Evolutionary conservation across 805 yeast genomes (phyloP).

Genomic region (Metschnikowia sp.): DNA sequence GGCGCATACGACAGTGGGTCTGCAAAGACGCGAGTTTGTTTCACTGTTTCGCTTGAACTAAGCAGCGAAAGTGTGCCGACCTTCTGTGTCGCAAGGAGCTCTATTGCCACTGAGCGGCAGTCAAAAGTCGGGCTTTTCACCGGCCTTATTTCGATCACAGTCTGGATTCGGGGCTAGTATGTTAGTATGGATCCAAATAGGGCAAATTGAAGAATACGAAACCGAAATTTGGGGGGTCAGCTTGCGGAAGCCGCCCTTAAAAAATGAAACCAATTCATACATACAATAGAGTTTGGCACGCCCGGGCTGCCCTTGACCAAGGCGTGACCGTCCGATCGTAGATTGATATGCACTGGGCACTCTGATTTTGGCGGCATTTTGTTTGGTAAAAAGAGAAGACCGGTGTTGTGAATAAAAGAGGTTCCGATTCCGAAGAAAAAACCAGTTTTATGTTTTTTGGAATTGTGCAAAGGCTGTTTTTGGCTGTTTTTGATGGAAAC

Average conservation of each 20-base stretch:
- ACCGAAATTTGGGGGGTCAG: background rate
- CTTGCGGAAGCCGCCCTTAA: no score
- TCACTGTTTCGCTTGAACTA: conserved; percentile 32
- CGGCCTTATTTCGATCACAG: conserved; percentile 53
- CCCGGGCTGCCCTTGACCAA: conserved; percentile 68
- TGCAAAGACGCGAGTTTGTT: conserved; percentile 33
- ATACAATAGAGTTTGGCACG: conserved; percentile 48
- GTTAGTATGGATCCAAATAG: conserved; percentile 11
- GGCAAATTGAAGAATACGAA: background rate
- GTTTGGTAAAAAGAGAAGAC: background rate
- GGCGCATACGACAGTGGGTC: conserved; percentile 37
- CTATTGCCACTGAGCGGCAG: conserved; percentile 46
- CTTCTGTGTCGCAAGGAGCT: conserved; percentile 49
- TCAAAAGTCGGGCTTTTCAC: conserved; percentile 45
- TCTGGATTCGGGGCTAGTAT: conserved; percentile 52
- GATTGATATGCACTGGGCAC: conserved; percentile 29
- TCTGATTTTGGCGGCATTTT: conserved; percentile 16
- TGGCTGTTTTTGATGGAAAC: no score
- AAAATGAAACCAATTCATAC: conserved; percentile 7
- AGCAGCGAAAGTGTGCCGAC: conserved; percentile 40
- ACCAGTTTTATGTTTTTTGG: no score
- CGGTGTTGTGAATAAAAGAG: background rate
- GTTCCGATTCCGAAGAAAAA: no score
- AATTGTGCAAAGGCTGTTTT: no score
- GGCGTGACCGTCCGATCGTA: conserved; percentile 52